phyloP scores from a whole-genome alignment of 164 flowering plant species.

The Vitis rupestris region DNA sequence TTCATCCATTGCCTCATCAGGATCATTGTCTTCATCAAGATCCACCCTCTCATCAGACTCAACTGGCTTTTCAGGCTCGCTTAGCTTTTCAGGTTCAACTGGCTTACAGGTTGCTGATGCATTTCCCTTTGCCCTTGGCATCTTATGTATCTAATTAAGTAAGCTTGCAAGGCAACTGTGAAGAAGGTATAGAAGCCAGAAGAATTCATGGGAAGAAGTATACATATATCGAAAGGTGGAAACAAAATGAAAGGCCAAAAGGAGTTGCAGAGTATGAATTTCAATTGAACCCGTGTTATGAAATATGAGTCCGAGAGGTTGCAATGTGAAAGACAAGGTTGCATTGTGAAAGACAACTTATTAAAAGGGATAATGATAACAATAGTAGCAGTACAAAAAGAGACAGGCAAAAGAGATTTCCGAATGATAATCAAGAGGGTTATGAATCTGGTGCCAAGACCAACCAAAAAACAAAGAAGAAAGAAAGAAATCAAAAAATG shows the following conservation, averaged over 20 bases:
- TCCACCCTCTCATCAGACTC: slow-evolving; percentile 63
- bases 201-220: slow-evolving; percentile 70
- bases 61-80: slow-evolving; percentile 37
- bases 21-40: slow-evolving; percentile 53
- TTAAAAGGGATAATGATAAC: slow-evolving; percentile 39
- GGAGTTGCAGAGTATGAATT: slow-evolving; percentile 64
- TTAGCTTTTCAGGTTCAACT: slow-evolving; percentile 42
- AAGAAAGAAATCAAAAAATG: slow-evolving; percentile 39
- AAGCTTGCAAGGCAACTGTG: slow-evolving; percentile 72
- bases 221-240: slow-evolving; percentile 62
- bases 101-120: slow-evolving; percentile 38
- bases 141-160: slow-evolving; percentile 50
- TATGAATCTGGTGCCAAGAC: slow-evolving; percentile 39
- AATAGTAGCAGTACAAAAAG: slow-evolving; percentile 32
- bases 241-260: slow-evolving; percentile 75
- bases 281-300: slow-evolving; percentile 54
- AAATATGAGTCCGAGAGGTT: slow-evolving; percentile 53
- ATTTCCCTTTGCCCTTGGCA: slow-evolving; percentile 60
- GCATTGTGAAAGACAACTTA: slow-evolving; percentile 37
- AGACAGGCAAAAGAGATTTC: slow-evolving; percentile 46
- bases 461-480: no score
- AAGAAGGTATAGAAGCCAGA: slow-evolving; percentile 70
- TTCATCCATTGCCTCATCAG: slow-evolving; percentile 60
- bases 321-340: slow-evolving; percentile 43
- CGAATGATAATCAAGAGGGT: slow-evolving; percentile 49